Conservation (phyloP, 169 alveolate genomes). For the Cytauxzoon felis region DNA sequence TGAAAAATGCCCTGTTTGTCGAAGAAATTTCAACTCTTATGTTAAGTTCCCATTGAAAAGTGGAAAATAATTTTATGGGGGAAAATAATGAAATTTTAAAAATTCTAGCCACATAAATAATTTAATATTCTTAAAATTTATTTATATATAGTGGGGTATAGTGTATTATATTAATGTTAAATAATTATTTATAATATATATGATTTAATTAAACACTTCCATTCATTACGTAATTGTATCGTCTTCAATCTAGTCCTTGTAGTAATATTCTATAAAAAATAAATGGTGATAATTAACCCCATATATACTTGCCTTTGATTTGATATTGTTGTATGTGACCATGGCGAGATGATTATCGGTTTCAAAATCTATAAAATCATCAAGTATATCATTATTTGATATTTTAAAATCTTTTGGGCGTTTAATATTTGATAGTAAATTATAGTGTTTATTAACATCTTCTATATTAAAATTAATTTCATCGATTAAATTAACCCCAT, state of each 20-base stretch:
- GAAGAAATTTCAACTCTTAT: constrained; percentile 49
- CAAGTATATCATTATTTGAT: neutral
- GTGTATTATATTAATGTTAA: too few species aligned
- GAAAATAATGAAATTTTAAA: neutral
- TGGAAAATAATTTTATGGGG: neutral
- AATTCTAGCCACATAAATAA: neutral
- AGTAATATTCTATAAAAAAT: neutral
- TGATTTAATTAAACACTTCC: constrained; percentile 51
- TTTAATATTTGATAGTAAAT: too few species aligned
- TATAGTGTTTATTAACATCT: too few species aligned
- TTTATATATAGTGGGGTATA: neutral
- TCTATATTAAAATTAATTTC: too few species aligned
- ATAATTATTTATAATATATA: constrained; percentile 19
- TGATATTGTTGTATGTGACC: constrained; percentile 21
- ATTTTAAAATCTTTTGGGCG: neutral
- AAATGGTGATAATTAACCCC: too few species aligned
- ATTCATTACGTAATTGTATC: constrained; percentile 29
- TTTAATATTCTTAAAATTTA: neutral
- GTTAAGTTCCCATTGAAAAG: constrained; percentile 34
- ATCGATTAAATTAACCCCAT: too few species aligned
- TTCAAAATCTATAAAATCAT: constrained; percentile 44
- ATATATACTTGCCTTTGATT: too few species aligned
- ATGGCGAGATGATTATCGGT: constrained; percentile 49
- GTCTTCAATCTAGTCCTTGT: constrained; percentile 16
- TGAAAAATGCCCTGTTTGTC: constrained; percentile 74